Evolutionary conservation across 495 filamentous ascomycete genomes (phyloP).

Genomic region (Penicillium cosmopolitanum): DNA sequence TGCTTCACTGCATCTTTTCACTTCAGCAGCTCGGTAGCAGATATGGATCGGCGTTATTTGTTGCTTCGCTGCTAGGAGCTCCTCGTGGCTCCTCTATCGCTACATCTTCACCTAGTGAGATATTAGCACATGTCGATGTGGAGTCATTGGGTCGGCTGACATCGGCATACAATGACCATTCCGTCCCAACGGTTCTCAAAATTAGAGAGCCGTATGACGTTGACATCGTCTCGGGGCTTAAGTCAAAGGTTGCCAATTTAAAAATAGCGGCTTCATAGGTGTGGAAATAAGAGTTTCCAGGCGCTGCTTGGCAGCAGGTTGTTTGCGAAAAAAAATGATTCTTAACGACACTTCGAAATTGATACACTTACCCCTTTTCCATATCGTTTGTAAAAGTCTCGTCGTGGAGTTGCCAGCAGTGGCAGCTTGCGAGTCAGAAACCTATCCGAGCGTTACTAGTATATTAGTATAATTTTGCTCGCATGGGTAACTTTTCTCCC

Average conservation of each 20-base stretch:
- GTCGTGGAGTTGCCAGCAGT: too few relatives aligned
- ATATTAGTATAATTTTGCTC: too few relatives aligned
- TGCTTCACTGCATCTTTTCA: slow-evolving; percentile 11
- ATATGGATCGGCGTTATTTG: slow-evolving; percentile 14
- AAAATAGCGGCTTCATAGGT: background rate
- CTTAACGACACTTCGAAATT: too few relatives aligned
- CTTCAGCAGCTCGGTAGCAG: slow-evolving; percentile 10
- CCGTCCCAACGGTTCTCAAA: slow-evolving; percentile 8
- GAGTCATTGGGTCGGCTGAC: slow-evolving; percentile 15
- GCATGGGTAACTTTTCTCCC: too few relatives aligned
- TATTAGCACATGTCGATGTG: slow-evolving; percentile 15
- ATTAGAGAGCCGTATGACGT: slow-evolving; percentile 22
- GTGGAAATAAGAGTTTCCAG: background rate
- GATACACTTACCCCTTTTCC: too few relatives aligned
- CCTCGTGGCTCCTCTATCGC: background rate
- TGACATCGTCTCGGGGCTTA: slow-evolving; percentile 15
- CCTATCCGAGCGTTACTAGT: too few relatives aligned
- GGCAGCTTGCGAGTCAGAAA: too few relatives aligned
- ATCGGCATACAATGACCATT: background rate
- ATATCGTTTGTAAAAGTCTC: too few relatives aligned
- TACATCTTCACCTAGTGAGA: slow-evolving; percentile 6
- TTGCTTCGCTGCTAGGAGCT: slow-evolving; percentile 12
- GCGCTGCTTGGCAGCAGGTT: background rate
- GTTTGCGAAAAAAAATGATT: background rate
- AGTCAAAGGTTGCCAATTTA: slow-evolving; percentile 9